Percentiles rank a stretch among this genome's conserved stretches.
phyloP scores from a whole-genome alignment of 2,329 filamentous ascomycete species.

The Diaporthe sp. region DNA sequence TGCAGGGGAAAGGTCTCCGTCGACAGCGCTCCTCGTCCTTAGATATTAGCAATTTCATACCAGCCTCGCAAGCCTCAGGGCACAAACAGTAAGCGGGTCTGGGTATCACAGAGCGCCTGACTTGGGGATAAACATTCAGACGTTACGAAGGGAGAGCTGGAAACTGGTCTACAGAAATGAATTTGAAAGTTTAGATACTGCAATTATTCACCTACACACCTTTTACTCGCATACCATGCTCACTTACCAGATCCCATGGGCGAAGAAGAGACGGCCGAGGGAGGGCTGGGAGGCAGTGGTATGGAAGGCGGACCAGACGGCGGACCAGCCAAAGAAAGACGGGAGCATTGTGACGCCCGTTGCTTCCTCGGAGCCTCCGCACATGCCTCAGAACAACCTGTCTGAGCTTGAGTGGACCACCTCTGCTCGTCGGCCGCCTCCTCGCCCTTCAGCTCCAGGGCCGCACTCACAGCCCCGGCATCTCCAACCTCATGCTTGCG shows the following conservation, averaged over 20 bases:
- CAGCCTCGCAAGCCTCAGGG: not conserved
- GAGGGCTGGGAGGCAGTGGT: constrained; percentile 7
- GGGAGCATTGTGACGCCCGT: not conserved
- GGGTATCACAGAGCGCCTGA: not conserved
- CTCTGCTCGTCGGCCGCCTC: not conserved
- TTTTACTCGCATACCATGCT: not conserved
- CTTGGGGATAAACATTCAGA: not conserved
- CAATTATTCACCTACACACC: not conserved
- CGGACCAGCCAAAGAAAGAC: constrained; percentile 5
- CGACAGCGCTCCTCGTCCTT: not conserved
- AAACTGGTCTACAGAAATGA: not conserved
- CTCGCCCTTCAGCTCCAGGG: not conserved
- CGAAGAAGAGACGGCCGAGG: not conserved
- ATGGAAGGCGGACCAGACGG: not conserved
- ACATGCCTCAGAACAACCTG: not conserved
- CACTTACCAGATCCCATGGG: too few species aligned
- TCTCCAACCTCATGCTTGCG: not conserved
- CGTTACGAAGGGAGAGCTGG: not conserved
- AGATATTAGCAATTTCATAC: not conserved
- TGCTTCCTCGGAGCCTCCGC: not conserved
- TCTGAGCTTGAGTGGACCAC: constrained; percentile 10
- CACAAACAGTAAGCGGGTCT: not conserved
- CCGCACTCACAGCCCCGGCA: too few species aligned
- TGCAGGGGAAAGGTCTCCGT: not conserved
- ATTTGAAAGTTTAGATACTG: not conserved